A percentile compares a stretch with the other conserved stretches of the same genome.
Evolutionary conservation across 805 yeast genomes (phyloP).

Genomic region (Saccharomycopsis oosterbeekiorum): DNA sequence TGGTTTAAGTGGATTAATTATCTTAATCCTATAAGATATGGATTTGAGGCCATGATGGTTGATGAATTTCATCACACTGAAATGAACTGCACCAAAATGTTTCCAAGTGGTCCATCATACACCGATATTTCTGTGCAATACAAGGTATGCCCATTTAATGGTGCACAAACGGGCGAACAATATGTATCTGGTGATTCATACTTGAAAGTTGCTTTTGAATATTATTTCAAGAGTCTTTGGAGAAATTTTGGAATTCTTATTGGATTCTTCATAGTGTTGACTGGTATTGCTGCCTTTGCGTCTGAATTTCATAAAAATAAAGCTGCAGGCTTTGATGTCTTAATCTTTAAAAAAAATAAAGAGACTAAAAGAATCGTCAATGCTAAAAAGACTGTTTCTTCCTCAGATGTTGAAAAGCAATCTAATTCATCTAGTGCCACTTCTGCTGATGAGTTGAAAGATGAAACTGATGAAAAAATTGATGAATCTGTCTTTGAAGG

Average conservation of each 20-base stretch:
- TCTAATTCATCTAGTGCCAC: slow-evolving; percentile 27
- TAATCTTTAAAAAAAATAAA: slow-evolving; percentile 19
- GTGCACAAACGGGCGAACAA: slow-evolving; percentile 45
- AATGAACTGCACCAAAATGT: slow-evolving; percentile 44
- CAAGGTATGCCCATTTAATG: slow-evolving; percentile 51
- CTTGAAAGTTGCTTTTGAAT: slow-evolving; percentile 37
- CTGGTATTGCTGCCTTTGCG: slow-evolving; percentile 19
- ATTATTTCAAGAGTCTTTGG: slow-evolving; percentile 57
- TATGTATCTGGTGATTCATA: slow-evolving; percentile 53
- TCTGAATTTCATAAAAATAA: slow-evolving; percentile 20
- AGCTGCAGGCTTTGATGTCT: slow-evolving; percentile 21
- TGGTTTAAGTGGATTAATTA: slow-evolving; percentile 66
- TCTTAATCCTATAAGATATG: slow-evolving; percentile 46
- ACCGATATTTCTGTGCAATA: slow-evolving; percentile 28
- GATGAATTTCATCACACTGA: slow-evolving; percentile 53
- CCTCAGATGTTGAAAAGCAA: neutral
- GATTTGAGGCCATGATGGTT: slow-evolving; percentile 53
- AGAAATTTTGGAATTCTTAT: slow-evolving; percentile 64
- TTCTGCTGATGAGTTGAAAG: slow-evolving; percentile 35
- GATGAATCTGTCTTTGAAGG: slow-evolving; percentile 23
- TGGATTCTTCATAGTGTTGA: slow-evolving; percentile 35
- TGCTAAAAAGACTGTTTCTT: neutral
- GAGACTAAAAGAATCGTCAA: slow-evolving; percentile 9
- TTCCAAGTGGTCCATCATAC: slow-evolving; percentile 55
- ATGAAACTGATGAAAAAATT: slow-evolving; percentile 2